Evolutionary conservation across 768 basidiomycete genomes (phyloP), one percentile per base, ranked within the genome.

Genomic region (Gymnopilus dilepis): DNA sequence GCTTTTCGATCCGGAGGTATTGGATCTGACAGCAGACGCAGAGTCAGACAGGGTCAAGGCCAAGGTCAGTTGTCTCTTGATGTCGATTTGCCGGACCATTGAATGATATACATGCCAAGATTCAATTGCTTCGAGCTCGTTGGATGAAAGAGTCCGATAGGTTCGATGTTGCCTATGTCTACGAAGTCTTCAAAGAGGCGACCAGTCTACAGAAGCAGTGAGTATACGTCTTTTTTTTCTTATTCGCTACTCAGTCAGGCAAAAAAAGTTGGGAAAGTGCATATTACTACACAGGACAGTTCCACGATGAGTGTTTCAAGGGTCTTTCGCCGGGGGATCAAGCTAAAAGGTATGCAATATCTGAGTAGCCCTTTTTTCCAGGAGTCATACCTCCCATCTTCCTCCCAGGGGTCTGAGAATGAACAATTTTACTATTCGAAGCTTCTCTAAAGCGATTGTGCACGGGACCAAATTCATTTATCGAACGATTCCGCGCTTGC

Each of bases 381-480:
- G 47, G 19, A 28, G 21, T 21, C 54, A 38, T 43, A 42, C 13
- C 47, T 31, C 8, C 22, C 51, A 12, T 47, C 47, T 40, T 12
- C 5, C 4, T 31, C 3, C 12, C 60, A 92, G 91, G 21, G 84
- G 84, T 4, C 71, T 85, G 42, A 84, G 78, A 59, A 87, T 92
- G 89, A 86, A 86, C 67, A 64, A 82, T 6, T 82, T 84, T 56
- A 90, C 91, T 19, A 74, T 95, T 68, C 81, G 81, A 69, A 78
- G 83, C 64, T 97, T 89, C 63, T 79, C 82, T 2, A 85, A 81
- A 62, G 90, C 95, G 1, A 86, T 96, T 47, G 80, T 80, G 68
- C 77, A 82, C 69, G 97, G 97, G 17, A 94, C 95, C 37, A 99
- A 99, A 79, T 97, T 91, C 72, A 89, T 97, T 22, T 99, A 97